Evolutionary conservation across 495 filamentous ascomycete genomes (phyloP), one percentile per base, ranked within the genome.

Genomic region (Aspergillus haitiensis): DNA sequence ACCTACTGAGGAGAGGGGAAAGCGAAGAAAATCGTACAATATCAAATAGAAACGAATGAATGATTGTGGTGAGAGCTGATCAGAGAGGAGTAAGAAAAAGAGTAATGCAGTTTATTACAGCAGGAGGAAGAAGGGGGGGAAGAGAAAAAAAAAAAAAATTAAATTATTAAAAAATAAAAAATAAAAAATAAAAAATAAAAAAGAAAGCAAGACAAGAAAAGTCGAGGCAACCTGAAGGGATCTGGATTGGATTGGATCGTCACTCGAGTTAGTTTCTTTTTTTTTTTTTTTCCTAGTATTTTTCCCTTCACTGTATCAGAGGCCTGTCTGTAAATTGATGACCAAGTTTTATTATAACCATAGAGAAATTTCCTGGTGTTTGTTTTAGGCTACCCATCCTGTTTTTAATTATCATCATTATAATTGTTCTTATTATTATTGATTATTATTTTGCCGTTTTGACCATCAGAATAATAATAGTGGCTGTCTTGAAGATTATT

Each of bases 191-290:
- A 42, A 27, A 36, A 52, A 31, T 11, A 55, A 59, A 21, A 39
- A 11, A 16, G 49, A 39, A 59, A 55, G 31, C 50, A 60, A 58
- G 55, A 63, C 62, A 42, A 42, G 58, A 51, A 63, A 16, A 40
- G 9, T 40, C 42, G 12, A 8, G 18, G 42, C 42, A 60, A 48
- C 58, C 53, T 51, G 58, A 63, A 66, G 55, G 59, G 67, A 71
- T 70, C 67, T 68, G 70, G 68, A 69, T 70, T 68, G 70, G 68
- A 69, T 70, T 61, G 63, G 63, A 68, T 71, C 67, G 66, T 66
- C 64, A 54, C 52, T 56, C 12, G 27, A 56, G 31, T 51, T 54
- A n/a, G 21, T 33, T 42, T 31, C 8, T 13, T 34, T 32, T 45
- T 16, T 51, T 34, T 52, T 37, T 50, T 42, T 50, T 56, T 54